Percentiles rank a stretch among this genome's conserved stretches.
phyloP scores from a whole-genome alignment of 164 flowering plant genomes.

The Stephania cephalantha region DNA sequence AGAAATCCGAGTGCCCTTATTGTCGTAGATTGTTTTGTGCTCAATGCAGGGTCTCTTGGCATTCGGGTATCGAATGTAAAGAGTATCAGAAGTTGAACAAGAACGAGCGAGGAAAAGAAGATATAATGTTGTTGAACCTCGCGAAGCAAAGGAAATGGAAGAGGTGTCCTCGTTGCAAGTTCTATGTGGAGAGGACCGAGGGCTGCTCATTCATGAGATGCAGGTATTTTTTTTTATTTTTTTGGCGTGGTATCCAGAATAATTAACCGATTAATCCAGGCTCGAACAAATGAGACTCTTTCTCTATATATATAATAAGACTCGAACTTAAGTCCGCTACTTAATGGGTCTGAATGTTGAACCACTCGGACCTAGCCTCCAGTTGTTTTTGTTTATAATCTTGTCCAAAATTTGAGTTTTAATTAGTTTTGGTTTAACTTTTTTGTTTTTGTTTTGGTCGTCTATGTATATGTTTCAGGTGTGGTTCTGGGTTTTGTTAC shows the following conservation, averaged over 20 bases:
- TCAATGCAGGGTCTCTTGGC: conserved; percentile 47
- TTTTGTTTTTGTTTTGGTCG: not conserved
- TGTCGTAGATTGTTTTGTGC: conserved; percentile 47
- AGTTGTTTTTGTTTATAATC: too few relatives aligned
- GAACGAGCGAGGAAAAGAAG: conserved; percentile 30
- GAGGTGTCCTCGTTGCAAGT: conserved; percentile 42
- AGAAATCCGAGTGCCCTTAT: conserved; percentile 34
- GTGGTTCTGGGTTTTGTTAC: too few relatives aligned
- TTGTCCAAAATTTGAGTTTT: too few relatives aligned
- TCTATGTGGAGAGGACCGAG: conserved; percentile 29
- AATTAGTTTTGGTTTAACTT: not conserved
- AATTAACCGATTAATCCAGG: too few relatives aligned
- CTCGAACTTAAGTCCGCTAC: too few relatives aligned
- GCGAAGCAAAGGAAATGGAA: conserved; percentile 36
- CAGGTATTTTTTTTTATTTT: conserved; percentile 17
- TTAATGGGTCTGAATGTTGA: too few relatives aligned
- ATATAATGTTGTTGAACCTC: conserved; percentile 33
- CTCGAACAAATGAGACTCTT: too few relatives aligned
- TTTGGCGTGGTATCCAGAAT: too few relatives aligned
- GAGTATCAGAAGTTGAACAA: conserved; percentile 31
- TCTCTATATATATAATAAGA: too few relatives aligned
- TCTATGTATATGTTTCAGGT: not conserved
- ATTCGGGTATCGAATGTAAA: conserved; percentile 27
- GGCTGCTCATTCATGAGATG: conserved; percentile 41
- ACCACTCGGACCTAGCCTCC: too few relatives aligned